Conservation (phyloP, 306 rosid genomes). For the Prunus kanzakura region DNA sequence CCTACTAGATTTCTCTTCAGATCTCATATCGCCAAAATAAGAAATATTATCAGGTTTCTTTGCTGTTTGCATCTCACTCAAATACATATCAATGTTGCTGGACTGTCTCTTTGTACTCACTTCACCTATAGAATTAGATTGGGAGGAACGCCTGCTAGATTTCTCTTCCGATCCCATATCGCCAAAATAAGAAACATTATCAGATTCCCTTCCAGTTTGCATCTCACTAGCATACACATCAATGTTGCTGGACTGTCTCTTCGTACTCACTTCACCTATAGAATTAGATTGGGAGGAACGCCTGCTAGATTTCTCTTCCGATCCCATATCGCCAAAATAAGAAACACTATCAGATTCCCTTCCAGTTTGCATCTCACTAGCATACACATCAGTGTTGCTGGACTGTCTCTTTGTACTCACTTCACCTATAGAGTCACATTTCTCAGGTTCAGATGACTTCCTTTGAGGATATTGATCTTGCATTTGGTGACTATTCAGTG, state of each 20-base stretch:
- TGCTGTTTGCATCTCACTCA: slow-evolving; percentile 29
- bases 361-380: slow-evolving; percentile 31
- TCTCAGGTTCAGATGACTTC: slow-evolving; percentile 40
- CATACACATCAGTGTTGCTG: slow-evolving; percentile 36
- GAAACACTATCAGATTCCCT: slow-evolving; percentile 34
- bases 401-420: slow-evolving; percentile 35
- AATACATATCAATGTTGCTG: slow-evolving; percentile 36
- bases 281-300: slow-evolving; percentile 45
- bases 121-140: slow-evolving; percentile 38
- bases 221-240: slow-evolving; percentile 36
- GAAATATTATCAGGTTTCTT: slow-evolving; percentile 35
- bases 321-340: slow-evolving; percentile 39
- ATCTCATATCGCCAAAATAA: slow-evolving; percentile 40
- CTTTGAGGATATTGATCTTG: slow-evolving; percentile 36
- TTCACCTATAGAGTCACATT: slow-evolving; percentile 26
- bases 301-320: slow-evolving; percentile 35
- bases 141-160: slow-evolving; percentile 37
- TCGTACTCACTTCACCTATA: slow-evolving; percentile 27
- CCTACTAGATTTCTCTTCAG: slow-evolving; percentile 36
- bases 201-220: slow-evolving; percentile 35
- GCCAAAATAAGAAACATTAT: slow-evolving; percentile 37
- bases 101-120: slow-evolving; percentile 37
- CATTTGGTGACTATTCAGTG: slow-evolving; percentile 31
- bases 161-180: slow-evolving; percentile 38
- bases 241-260: slow-evolving; percentile 37